These are phyloP conservation scores for Bidens hawaiensis DNA, from an alignment of 140 eudicot species.

Conservation along the genomic window DNA sequence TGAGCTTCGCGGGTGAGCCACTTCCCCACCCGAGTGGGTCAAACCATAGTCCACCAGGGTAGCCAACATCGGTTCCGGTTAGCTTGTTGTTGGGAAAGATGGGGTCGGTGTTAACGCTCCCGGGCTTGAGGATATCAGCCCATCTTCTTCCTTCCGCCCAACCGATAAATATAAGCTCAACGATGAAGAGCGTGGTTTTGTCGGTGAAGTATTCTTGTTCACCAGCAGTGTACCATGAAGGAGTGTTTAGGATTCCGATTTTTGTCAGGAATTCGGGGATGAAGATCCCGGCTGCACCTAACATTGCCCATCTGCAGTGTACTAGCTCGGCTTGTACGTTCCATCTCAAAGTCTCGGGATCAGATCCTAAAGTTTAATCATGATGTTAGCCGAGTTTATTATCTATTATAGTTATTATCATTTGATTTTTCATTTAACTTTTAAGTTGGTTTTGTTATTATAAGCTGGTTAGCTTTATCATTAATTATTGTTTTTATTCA, in stretches of 20 bases:
- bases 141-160: conserved; percentile 99
- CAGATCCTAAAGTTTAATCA: conserved; percentile 53
- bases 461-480: no score
- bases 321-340: conserved; percentile 83
- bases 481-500: no score
- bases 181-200: conserved; percentile 80
- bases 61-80: conserved; percentile 96
- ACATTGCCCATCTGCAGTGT: conserved; percentile 99
- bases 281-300: conserved; percentile 98
- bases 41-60: conserved; percentile 99
- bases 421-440: no score
- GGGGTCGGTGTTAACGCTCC: conserved; percentile 94
- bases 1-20: conserved; percentile 73
- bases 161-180: conserved; percentile 80
- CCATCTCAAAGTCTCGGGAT: conserved; percentile 95
- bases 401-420: no score
- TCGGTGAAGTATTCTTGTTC: conserved; percentile 98
- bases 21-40: conserved; percentile 97
- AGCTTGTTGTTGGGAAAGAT: conserved; percentile 99
- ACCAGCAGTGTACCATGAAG: conserved; percentile 99
- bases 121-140: conserved; percentile 97
- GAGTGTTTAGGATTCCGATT: conserved; percentile 92
- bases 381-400: neutral
- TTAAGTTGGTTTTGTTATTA: no score
- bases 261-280: conserved; percentile 96